Base-by-base conservation (phyloP, 1,284 basidiomycete genomes). In the Moesziomyces sp. region DNA sequence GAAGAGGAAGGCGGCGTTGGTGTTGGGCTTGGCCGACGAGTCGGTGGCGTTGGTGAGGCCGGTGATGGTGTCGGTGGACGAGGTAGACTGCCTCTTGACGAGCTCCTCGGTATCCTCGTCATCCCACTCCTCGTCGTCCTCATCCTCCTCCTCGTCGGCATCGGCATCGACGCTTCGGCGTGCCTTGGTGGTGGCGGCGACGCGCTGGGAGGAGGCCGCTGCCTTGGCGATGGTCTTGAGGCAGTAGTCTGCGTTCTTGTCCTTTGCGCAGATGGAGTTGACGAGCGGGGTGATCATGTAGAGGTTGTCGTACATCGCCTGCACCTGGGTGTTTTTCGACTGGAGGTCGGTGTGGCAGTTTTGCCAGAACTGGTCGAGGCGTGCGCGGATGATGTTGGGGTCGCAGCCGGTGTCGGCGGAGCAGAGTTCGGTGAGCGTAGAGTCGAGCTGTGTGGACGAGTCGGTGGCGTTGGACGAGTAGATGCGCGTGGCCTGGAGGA, bases 1-100 rank as follows among this genome's bases (percentile, higher is more conserved):
- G 62, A 79, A 81, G 50, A 81, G 64, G 66, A 79, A 81, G 52
- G 79, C 79, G 46, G 79, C 68, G 65, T 81, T 81, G 45, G 63
- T 69, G 57, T 58, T 62, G 21, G 56, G 33, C n/a, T 35, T 55
- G 30, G 45, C 52, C 7, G 54, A 61, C 38, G 59, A 53, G 16
- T 58, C 49, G 40, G 62, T 58, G 14, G 55, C 52, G 55, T 65
- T 65, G 54, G 40, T 54, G 10, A 68, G 42, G n/a, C 58, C 58
- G 16, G 21, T 24, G 18, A 67, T 28, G 45, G 53, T 51, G 14
- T 45, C 53, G 35, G 44, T 19, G 4, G 43, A 16, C 14, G 38
- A 40, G 30, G 63, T 44, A 6, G 59, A 54, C 33, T 68, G 65
- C 46, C 65, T 52, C 55, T 33, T 58, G 16, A 42, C 52, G 35